phyloP scores from a whole-genome alignment of 1,139 yeast genomes.

The Debaryomycetaceae sp. region DNA sequence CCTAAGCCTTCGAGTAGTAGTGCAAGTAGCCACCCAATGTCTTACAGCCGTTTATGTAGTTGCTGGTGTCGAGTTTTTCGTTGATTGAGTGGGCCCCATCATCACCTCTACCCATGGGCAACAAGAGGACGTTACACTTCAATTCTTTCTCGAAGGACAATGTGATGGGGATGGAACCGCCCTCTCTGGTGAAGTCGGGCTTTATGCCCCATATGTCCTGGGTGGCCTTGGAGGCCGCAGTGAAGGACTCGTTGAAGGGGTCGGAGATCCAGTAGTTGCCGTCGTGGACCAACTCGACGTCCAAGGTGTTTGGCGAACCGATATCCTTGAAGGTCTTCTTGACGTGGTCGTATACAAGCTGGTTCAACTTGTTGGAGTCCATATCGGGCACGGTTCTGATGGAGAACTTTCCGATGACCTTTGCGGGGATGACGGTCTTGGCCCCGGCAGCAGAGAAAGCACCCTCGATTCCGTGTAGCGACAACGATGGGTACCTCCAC shows the following conservation, averaged over 20 bases:
- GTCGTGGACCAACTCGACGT: conserved; percentile 80
- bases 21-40: conserved; percentile 92
- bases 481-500: conserved; percentile 97
- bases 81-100: conserved; percentile 99
- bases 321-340: conserved; percentile 61
- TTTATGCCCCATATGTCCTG: conserved; percentile 91
- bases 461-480: conserved; percentile 96
- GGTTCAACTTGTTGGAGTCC: conserved; percentile 72
- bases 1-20: conserved; percentile 55
- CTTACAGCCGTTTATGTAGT: conserved; percentile 92
- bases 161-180: conserved; percentile 97
- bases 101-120: conserved; percentile 98
- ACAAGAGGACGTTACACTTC: conserved; percentile 77
- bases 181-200: conserved; percentile 97
- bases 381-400: conserved; percentile 97
- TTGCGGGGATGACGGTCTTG: conserved; percentile 96
- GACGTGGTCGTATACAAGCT: conserved; percentile 71
- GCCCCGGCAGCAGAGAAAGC: conserved; percentile 96
- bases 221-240: conserved; percentile 94
- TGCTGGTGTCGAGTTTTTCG: conserved; percentile 84
- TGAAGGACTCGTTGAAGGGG: conserved; percentile 88
- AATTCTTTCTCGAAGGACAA: conserved; percentile 84
- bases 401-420: conserved; percentile 90
- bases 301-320: conserved; percentile 70
- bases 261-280: conserved; percentile 96